phyloP scores from a whole-genome alignment of 495 filamentous ascomycete genomes.

The Podospora comata region DNA sequence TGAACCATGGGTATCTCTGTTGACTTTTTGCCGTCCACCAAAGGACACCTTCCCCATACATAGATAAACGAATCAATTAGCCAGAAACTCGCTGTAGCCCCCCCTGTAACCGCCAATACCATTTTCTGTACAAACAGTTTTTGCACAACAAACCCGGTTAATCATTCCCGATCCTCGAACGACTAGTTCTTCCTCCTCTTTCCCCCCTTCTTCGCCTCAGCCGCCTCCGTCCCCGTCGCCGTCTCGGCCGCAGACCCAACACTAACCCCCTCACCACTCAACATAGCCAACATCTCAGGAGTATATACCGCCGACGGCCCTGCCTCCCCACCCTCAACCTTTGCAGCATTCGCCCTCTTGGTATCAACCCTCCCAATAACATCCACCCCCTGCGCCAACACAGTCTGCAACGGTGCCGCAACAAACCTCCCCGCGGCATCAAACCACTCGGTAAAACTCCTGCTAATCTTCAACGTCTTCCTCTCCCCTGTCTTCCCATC shows the following conservation, averaged over 20 bases:
- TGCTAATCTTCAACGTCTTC: conserved; percentile 54
- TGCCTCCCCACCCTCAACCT: conserved; percentile 15
- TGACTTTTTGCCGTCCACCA: background rate
- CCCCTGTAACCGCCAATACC: background rate
- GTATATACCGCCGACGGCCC: conserved; percentile 27
- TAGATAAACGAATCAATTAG: background rate
- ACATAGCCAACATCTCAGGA: conserved; percentile 40
- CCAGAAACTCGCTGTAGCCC: background rate
- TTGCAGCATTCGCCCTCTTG: conserved; percentile 41
- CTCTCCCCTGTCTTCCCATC: conserved; percentile 43
- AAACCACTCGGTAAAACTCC: conserved; percentile 85
- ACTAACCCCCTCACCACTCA: conserved; percentile 34
- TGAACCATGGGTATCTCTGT: background rate
- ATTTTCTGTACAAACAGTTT: background rate
- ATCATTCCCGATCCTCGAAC: background rate
- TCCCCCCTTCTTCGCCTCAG: conserved; percentile 37
- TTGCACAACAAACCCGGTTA: background rate
- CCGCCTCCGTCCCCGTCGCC: conserved; percentile 25
- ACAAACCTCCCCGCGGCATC: conserved; percentile 77
- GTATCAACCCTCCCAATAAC: conserved; percentile 66
- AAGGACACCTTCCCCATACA: background rate
- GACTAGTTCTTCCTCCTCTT: conserved; percentile 47
- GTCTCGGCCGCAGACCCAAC: conserved; percentile 28
- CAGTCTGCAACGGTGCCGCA: conserved; percentile 75
- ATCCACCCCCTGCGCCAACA: conserved; percentile 68